Percentiles rank a stretch among this genome's conserved stretches.
These are phyloP conservation scores for Murraya paniculata DNA, from an alignment of 345 rosid species.

Conservation along the genomic window DNA sequence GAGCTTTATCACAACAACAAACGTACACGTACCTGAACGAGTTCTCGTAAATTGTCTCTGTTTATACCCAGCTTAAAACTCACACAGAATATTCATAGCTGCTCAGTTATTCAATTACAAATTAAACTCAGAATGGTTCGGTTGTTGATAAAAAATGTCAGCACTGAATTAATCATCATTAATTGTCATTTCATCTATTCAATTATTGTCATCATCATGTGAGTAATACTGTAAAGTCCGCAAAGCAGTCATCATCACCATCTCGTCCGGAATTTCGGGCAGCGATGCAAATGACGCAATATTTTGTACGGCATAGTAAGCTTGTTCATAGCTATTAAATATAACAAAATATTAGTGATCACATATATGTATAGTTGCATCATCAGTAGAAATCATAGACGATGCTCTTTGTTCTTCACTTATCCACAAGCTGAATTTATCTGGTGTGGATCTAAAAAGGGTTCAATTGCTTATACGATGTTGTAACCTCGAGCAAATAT, in stretches of 20 bases:
- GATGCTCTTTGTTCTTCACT: no score
- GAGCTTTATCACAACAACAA: neutral
- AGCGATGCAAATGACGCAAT: neutral
- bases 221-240: no score
- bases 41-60: neutral
- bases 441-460: no score
- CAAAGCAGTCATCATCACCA: conserved; percentile 8
- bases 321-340: neutral
- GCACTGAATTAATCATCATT: neutral
- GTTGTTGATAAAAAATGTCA: neutral
- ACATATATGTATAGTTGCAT: no score
- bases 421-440: no score
- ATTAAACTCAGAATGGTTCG: neutral
- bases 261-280: neutral
- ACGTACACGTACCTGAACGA: no score
- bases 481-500: no score
- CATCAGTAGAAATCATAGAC: no score
- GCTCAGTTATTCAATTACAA: no score
- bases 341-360: no score
- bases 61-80: neutral
- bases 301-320: neutral
- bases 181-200: neutral
- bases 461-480: no score
- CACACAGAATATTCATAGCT: neutral
- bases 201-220: neutral